Evolutionary conservation across 2,329 filamentous ascomycete genomes (phyloP).

Genomic region (Dothideomycetes sp.): DNA sequence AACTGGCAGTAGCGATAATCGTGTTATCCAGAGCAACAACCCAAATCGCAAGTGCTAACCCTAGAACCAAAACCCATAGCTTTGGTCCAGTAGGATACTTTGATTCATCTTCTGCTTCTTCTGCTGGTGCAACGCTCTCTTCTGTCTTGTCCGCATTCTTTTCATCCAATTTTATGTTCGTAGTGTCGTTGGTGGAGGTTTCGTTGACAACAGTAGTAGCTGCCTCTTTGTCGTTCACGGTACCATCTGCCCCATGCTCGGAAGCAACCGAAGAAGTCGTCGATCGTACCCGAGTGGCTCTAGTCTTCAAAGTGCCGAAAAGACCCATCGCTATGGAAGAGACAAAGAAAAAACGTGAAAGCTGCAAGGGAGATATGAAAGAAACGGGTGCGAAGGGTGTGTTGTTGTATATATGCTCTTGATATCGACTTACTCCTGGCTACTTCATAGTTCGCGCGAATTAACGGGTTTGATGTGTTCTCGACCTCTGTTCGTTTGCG

Average conservation of each 20-base stretch:
- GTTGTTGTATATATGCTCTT: too few species aligned
- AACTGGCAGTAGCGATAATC: slow-evolving; percentile 29
- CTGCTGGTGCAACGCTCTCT: not conserved
- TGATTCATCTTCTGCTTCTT: slow-evolving; percentile 27
- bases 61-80: slow-evolving; percentile 23
- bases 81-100: slow-evolving; percentile 29
- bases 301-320: not conserved
- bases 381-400: too few species aligned
- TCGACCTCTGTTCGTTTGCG: too few species aligned
- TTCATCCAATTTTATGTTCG: not conserved
- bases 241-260: not conserved
- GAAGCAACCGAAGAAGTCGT: too few species aligned
- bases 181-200: not conserved
- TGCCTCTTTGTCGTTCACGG: too few species aligned
- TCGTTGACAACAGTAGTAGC: slow-evolving; percentile 1
- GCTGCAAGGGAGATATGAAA: too few species aligned
- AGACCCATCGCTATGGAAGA: not conserved
- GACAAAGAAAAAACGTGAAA: too few species aligned
- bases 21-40: slow-evolving; percentile 28
- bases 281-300: too few species aligned
- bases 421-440: too few species aligned
- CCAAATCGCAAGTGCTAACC: slow-evolving; percentile 15
- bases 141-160: too few species aligned
- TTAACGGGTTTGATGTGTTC: too few species aligned
- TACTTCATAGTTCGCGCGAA: too few species aligned